Percentiles rank a stretch among this genome's conserved stretches.
Conservation (phyloP, 768 basidiomycete species). For the Tephrocybe sp. region DNA sequence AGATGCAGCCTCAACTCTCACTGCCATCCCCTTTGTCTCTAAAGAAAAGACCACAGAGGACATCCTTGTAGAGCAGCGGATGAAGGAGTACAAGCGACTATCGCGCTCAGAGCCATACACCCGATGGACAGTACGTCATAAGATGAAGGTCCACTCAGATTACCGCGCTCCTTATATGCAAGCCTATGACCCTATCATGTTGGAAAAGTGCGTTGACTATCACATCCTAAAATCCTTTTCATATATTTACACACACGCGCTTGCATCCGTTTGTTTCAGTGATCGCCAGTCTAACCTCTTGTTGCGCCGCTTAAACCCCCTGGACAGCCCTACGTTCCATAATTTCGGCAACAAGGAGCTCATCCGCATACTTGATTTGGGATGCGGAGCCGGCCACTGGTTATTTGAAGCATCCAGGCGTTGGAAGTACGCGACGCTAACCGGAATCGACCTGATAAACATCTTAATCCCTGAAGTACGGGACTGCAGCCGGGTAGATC, state of each 20-base stretch:
- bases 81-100: conserved; percentile 18
- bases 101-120: conserved; percentile 21
- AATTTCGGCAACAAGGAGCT: conserved; percentile 48
- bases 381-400: conserved; percentile 76
- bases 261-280: conserved; percentile 44
- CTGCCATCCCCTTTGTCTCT: not conserved
- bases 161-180: conserved; percentile 60
- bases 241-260: not conserved
- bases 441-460: conserved; percentile 65
- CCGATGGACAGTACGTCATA: conserved; percentile 37
- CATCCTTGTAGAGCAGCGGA: conserved; percentile 6
- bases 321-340: conserved; percentile 60
- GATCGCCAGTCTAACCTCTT: conserved; percentile 58
- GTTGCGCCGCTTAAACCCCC: conserved; percentile 50
- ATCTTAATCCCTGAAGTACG: conserved; percentile 36
- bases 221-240: conserved; percentile 3
- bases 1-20: conserved; percentile 6
- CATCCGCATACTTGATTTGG: conserved; percentile 62
- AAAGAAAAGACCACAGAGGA: conserved; percentile 7
- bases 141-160: conserved; percentile 57
- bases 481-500: conserved; percentile 39
- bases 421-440: conserved; percentile 62
- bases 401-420: conserved; percentile 51
- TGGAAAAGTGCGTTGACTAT: conserved; percentile 52
- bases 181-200: conserved; percentile 51